phyloP scores from a whole-genome alignment of 2,329 filamentous ascomycete genomes.

The Colletotrichum higginsianum region DNA sequence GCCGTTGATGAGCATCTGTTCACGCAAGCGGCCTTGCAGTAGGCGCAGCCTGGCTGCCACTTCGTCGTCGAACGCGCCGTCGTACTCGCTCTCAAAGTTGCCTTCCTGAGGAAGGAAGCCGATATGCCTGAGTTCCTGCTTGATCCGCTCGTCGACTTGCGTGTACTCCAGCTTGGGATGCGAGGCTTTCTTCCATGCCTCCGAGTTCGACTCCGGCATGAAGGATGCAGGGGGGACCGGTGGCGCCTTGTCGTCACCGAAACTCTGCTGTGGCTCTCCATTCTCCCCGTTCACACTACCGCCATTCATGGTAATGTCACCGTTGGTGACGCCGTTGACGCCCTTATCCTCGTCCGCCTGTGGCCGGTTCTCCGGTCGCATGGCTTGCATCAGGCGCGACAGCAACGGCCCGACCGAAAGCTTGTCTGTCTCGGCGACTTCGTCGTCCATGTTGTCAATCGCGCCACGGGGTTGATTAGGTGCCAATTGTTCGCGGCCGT shows the following conservation, averaged over 20 bases:
- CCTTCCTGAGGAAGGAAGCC: slow-evolving; percentile 83
- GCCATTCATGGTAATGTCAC: slow-evolving; percentile 68
- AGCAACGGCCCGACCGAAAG: slow-evolving; percentile 91
- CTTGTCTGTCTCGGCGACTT: slow-evolving; percentile 88
- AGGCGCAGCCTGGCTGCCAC: slow-evolving; percentile 90
- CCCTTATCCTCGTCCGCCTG: slow-evolving; percentile 70
- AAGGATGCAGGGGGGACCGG: slow-evolving; percentile 78
- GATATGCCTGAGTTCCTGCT: slow-evolving; percentile 91
- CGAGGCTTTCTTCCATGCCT: slow-evolving; percentile 83
- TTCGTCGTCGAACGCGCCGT: slow-evolving; percentile 93
- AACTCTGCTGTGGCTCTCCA: slow-evolving; percentile 51
- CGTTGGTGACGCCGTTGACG: slow-evolving; percentile 66
- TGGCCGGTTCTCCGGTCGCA: slow-evolving; percentile 81
- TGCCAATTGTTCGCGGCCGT: slow-evolving; percentile 76
- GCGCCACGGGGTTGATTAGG: slow-evolving; percentile 87
- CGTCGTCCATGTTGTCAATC: slow-evolving; percentile 90
- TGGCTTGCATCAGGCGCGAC: slow-evolving; percentile 82
- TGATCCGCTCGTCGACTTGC: slow-evolving; percentile 90
- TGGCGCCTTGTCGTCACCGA: slow-evolving; percentile 55
- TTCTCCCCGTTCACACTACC: slow-evolving; percentile 64
- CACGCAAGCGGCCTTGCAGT: slow-evolving; percentile 85
- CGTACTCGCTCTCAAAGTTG: slow-evolving; percentile 79
- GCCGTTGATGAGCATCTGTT: slow-evolving; percentile 89
- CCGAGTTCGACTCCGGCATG: slow-evolving; percentile 83
- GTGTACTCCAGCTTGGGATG: slow-evolving; percentile 85